These are phyloP conservation scores for Carpinus viminea DNA, from an alignment of 306 rosid genomes.

Conservation along the genomic window DNA sequence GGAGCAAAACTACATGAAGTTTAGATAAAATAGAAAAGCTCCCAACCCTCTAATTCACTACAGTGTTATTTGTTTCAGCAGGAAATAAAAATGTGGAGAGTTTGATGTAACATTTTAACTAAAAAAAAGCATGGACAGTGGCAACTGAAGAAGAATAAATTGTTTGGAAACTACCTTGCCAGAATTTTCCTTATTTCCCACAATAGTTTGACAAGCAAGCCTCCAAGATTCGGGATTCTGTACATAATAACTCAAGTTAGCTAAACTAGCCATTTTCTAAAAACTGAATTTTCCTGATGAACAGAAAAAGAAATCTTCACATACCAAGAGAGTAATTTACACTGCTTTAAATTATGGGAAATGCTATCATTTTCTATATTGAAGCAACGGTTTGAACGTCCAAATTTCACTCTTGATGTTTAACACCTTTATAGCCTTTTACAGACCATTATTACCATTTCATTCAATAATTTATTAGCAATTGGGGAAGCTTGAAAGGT, in stretches of 20 bases:
- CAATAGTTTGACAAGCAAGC: constrained; percentile 95
- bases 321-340: neutral
- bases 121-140: neutral
- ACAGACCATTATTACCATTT: neutral
- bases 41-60: neutral
- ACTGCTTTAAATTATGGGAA: neutral
- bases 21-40: neutral
- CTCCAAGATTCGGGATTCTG: constrained; percentile 98
- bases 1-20: neutral
- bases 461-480: neutral
- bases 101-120: neutral
- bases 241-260: constrained; percentile 15
- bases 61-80: too few species aligned
- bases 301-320: neutral
- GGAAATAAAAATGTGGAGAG: too few species aligned
- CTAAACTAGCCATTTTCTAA: constrained; percentile 13
- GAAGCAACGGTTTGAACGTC: neutral
- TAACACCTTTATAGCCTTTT: neutral
- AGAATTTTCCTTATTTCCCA: constrained; percentile 85
- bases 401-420: neutral
- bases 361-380: neutral
- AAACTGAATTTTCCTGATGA: neutral
- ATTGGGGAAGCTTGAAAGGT: neutral
- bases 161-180: constrained; percentile 70
- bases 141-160: constrained; percentile 15